A percentile compares a stretch with the other conserved stretches of the same genome.
Conservation (phyloP, 169 alveolate genomes). For the Amoebophrya sp. region DNA sequence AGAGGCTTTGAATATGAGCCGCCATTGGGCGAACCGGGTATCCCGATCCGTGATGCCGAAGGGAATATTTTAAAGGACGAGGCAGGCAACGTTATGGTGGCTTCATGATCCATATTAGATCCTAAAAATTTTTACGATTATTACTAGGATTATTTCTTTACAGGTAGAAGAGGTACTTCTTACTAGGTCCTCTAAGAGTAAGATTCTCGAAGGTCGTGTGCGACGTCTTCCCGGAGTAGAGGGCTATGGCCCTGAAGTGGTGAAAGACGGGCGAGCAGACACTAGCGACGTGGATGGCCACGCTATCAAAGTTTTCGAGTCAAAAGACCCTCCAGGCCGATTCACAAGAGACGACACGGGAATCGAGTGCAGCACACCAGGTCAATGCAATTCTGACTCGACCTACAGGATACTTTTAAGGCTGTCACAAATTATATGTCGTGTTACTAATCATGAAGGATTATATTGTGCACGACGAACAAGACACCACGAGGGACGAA, state of each 20-base stretch:
- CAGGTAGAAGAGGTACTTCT: too few species aligned
- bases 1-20: neutral
- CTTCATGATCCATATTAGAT: too few species aligned
- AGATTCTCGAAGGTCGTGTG: neutral
- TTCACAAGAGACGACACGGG: neutral
- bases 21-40: neutral
- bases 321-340: too few species aligned
- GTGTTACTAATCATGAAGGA: neutral
- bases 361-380: neutral
- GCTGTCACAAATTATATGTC: neutral
- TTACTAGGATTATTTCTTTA: too few species aligned
- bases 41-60: neutral
- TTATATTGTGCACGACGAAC: too few species aligned
- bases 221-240: neutral
- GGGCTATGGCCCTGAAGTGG: neutral
- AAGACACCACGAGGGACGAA: too few species aligned
- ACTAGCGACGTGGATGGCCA: neutral
- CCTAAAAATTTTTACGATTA: too few species aligned
- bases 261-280: neutral
- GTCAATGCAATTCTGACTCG: neutral
- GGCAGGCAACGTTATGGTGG: neutral
- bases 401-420: too few species aligned
- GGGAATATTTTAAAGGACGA: neutral
- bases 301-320: neutral
- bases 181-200: too few species aligned